Conservation (phyloP, 176 grass and related monocot genomes). For the Oropetium thomaeum region DNA sequence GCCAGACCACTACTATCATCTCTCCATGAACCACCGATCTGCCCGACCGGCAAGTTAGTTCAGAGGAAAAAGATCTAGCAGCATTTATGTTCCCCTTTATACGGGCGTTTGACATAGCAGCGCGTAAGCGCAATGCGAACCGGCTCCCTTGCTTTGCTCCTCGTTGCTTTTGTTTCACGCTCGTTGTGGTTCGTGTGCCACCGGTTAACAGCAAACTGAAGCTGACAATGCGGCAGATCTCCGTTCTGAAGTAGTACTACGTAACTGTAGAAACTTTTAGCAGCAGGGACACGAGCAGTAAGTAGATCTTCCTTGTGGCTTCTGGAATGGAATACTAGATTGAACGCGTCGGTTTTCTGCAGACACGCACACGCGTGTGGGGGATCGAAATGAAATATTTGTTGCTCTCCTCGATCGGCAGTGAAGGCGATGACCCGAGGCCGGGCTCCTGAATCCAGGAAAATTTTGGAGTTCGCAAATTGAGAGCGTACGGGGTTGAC, state of each 20-base stretch:
- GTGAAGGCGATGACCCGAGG: background rate
- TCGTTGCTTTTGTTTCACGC: slow-evolving; percentile 33
- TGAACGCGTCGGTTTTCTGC: background rate
- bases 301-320: background rate
- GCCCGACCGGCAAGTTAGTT: background rate
- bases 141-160: slow-evolving; percentile 1
- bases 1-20: background rate
- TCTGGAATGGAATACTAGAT: background rate
- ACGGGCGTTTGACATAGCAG: slow-evolving; percentile 28
- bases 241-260: background rate
- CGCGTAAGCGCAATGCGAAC: too few relatives aligned
- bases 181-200: background rate
- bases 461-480: slow-evolving; percentile 18
- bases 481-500: slow-evolving; percentile 30
- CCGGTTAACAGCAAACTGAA: background rate
- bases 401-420: slow-evolving; percentile 1
- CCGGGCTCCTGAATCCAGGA: slow-evolving; percentile 9
- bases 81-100: slow-evolving; percentile 43
- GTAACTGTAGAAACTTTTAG: background rate
- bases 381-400: slow-evolving; percentile 7
- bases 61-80: slow-evolving; percentile 1
- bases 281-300: background rate
- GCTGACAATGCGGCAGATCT: slow-evolving; percentile 8
- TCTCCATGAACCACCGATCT: slow-evolving; percentile 34
- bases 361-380: background rate